These are phyloP conservation scores for Saturnispora silvae DNA, from an alignment of 805 yeast species.

Conservation along the genomic window DNA sequence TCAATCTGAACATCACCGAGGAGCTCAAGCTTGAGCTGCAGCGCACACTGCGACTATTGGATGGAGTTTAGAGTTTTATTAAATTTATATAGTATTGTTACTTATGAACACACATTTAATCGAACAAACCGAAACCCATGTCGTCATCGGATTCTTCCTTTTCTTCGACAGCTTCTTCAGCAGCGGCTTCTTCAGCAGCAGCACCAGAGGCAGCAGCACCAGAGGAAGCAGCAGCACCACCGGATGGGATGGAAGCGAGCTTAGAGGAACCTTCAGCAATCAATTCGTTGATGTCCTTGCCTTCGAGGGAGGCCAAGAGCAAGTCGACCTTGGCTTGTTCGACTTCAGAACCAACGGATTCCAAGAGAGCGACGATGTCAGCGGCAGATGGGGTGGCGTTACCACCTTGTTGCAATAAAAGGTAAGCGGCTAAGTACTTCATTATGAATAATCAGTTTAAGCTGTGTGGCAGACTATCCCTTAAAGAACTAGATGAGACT, in stretches of 20 bases:
- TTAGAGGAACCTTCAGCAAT: constrained; percentile 92
- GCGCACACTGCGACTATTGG: background rate
- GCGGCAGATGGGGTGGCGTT: constrained; percentile 87
- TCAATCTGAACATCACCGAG: constrained; percentile 1
- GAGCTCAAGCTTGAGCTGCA: constrained; percentile 2
- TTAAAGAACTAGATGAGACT: constrained; percentile 26
- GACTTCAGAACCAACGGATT: constrained; percentile 92
- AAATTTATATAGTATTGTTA: background rate
- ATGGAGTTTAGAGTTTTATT: background rate
- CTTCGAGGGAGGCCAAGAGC: constrained; percentile 80
- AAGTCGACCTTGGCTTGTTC: constrained; percentile 79
- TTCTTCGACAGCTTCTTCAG: constrained; percentile 51
- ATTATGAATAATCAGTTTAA: constrained; percentile 71
- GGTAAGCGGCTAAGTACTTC: constrained; percentile 99
- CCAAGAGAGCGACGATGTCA: constrained; percentile 79
- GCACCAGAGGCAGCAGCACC: constrained; percentile 62
- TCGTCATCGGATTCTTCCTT: constrained; percentile 56
- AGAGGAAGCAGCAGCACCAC: constrained; percentile 89
- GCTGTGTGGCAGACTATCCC: constrained; percentile 76
- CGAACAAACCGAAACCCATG: constrained; percentile 55
- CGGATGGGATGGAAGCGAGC: constrained; percentile 95
- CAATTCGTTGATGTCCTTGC: constrained; percentile 83
- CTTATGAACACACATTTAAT: constrained; percentile 18
- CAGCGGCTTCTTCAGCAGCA: constrained; percentile 66
- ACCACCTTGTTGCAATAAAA: constrained; percentile 96